Conservation (phyloP, 2,329 filamentous ascomycete species). For the Cordyceps tenuipes region DNA sequence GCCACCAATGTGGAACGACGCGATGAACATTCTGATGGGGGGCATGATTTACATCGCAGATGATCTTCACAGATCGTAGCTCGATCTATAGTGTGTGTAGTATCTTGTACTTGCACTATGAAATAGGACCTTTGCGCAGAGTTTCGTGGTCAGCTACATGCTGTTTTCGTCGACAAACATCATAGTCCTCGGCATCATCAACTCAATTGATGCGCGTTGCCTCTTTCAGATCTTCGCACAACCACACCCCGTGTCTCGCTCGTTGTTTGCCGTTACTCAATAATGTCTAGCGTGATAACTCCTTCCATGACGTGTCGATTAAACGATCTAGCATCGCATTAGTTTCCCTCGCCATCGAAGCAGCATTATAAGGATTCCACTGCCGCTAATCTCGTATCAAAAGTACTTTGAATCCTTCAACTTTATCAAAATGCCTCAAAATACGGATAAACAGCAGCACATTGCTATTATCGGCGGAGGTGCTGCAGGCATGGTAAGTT, state of each 20-base stretch:
- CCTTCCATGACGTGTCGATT: conserved; percentile 7
- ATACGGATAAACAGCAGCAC: conserved; percentile 28
- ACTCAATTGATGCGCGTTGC: neutral
- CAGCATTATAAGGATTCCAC: neutral
- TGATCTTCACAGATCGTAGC: too few species aligned
- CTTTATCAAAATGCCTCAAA: neutral
- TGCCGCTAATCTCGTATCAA: neutral
- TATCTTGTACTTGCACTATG: too few species aligned
- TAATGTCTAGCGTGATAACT: neutral
- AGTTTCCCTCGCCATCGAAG: neutral
- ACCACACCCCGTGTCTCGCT: too few species aligned
- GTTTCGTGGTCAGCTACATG: too few species aligned
- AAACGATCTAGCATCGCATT: neutral
- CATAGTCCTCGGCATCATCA: neutral
- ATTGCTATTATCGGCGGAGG: conserved; percentile 55
- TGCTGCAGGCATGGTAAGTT: conserved; percentile 50
- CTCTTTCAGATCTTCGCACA: neutral
- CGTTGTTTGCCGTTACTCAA: neutral
- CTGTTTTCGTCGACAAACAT: too few species aligned
- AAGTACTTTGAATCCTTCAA: neutral
- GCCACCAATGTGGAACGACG: too few species aligned
- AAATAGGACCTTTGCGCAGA: too few species aligned
- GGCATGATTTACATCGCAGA: too few species aligned
- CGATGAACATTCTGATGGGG: too few species aligned
- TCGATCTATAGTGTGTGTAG: too few species aligned